Evolutionary conservation across 495 filamentous ascomycete genomes (phyloP), one percentile per base, ranked within the genome.

Genomic region (Annulohypoxylon maeteangense): DNA sequence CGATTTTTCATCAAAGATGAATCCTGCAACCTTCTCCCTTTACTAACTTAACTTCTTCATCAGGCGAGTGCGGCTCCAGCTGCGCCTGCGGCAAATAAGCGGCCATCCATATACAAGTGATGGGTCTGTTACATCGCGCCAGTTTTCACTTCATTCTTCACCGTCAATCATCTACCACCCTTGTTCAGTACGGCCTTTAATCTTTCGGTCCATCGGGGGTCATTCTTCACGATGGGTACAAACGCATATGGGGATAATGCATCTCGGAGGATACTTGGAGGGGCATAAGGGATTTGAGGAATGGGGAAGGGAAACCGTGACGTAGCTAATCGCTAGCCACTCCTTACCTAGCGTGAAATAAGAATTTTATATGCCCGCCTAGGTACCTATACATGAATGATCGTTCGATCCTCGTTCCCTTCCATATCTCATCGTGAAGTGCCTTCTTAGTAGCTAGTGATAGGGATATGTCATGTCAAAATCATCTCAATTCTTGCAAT

Each of bases 31-130:
- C n/a, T n/a, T n/a, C n/a, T n/a, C n/a, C n/a, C n/a, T n/a, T n/a
- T 57, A 36, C 65, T 67, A 51, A 71, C 34, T n/a, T 10, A 51
- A 31, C 8, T 61, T 38, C n/a, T 27, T 60, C 3, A 36, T 40
- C 42, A 84, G 75, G 75, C 70, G 22, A 65, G 45, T 78, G 75
- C 74, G 82, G 82, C 78, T 75, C 78, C 60, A 79, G 78, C 82
- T 79, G 80, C 65, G 65, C 69, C 14, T 80, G 78, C 68, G 79
- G 80, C 71, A 80, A 80, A 75, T 77, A 75, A 75, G 65, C 70
- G 8, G 57, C 55, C 31, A 60, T 38, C 27, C 23, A 53, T 31
- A n/a, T 48, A 10, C 38, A 11, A 54, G 32, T 27, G 56, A 61
- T 60, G 18, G 64, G 36, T 56, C 48, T 58, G 55, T 48, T 74